Evolutionary conservation across 2,329 filamentous ascomycete genomes (phyloP), one percentile per base, ranked within the genome.

Genomic region (Pyricularia grisea): DNA sequence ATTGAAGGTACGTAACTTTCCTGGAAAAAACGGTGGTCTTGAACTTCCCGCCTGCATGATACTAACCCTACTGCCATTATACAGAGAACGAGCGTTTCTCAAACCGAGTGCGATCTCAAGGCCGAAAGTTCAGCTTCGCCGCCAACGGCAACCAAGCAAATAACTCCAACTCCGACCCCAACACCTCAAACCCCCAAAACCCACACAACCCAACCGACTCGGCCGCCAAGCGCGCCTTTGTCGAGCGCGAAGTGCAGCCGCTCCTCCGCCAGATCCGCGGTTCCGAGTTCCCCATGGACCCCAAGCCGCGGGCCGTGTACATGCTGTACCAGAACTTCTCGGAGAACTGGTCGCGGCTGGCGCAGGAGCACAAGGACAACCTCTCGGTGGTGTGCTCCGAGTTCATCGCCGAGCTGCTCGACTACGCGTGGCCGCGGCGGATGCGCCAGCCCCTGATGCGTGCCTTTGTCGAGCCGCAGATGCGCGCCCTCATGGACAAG

Each of bases 271-370:
- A 85, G 73, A 83, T 85, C 50, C 79, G 83, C 17, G 83, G 83
- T 71, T 84, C 84, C 61, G 83, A 85, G 69, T 79, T 85, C 67
- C 83, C 83, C 0, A 82, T 84, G 68, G 83, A 85, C 71, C 82
- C 83, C 0, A 85, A 85, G 72, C 83, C 83, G 0, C 79, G 83
- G 33, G 83, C 83, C 0, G 82, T 83, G 2, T 85, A 85, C 74
- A 85, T 85, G 73, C 78, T 85, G 14, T 85, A 85, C 75, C 83
- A 85, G 69, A 82, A 82, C 70, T 85, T 84, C 72, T 84, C 82
- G 2, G 80, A 82, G 70, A 82, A 83, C 74, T 85, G 83, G 83
- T 81, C 83, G 3, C 77, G 78, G n/a, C 76, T 85, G 14, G 83
- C 83, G 0, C 81, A 82, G 68, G 83, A 85, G 73, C 84, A 84